Evolutionary conservation across 495 filamentous ascomycete genomes (phyloP).

Genomic region (Penicillium verhagenii): DNA sequence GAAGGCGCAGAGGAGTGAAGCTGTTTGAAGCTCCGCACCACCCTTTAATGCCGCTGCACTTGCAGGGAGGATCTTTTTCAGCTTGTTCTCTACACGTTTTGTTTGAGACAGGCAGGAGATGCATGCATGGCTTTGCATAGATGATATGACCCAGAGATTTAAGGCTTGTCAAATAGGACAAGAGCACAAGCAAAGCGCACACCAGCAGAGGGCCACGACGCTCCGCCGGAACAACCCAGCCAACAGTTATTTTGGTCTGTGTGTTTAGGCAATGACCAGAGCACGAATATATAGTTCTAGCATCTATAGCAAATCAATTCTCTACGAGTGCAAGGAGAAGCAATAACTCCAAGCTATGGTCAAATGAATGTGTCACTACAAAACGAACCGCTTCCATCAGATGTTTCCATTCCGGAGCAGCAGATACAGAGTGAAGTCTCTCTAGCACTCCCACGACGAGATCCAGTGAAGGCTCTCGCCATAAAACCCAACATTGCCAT

Average conservation of each 20-base stretch:
- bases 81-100: not conserved
- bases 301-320: no score
- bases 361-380: conserved; percentile 52
- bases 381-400: conserved; percentile 83
- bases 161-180: not conserved
- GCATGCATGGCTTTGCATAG: not conserved
- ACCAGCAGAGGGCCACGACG: not conserved
- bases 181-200: not conserved
- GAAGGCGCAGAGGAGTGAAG: conserved; percentile 46
- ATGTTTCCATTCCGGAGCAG: conserved; percentile 74
- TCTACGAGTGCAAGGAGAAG: conserved; percentile 1
- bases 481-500: conserved; percentile 42
- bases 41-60: not conserved
- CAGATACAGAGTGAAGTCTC: conserved; percentile 84
- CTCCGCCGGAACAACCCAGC: not conserved
- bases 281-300: not conserved
- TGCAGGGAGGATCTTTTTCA: not conserved
- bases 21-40: not conserved
- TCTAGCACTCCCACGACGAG: conserved; percentile 66
- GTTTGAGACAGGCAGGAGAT: not conserved
- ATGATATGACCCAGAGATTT: no score
- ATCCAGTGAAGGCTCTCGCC: conserved; percentile 70
- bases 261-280: not conserved
- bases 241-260: not conserved
- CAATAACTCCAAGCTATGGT: not conserved